phyloP scores from a whole-genome alignment of 306 rosid genomes.

The Hippophae gyantsensis region DNA sequence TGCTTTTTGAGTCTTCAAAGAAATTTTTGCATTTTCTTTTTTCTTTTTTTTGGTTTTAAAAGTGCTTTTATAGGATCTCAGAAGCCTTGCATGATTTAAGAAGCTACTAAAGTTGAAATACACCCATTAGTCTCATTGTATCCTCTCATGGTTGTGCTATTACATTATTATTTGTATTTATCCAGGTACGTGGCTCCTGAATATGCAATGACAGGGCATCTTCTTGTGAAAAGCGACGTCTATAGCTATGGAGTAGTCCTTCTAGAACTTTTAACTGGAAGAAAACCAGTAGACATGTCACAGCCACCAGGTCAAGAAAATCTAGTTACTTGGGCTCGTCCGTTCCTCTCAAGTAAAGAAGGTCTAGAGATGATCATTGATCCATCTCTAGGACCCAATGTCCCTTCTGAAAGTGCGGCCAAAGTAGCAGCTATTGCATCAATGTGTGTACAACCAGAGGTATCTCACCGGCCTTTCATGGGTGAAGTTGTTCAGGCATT shows the following conservation, averaged over 20 bases:
- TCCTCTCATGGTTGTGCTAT: neutral
- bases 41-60: no score
- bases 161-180: slow-evolving; percentile 14
- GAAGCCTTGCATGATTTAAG: no score
- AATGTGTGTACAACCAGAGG: slow-evolving; percentile 86
- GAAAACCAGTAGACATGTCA: slow-evolving; percentile 87
- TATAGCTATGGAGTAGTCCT: slow-evolving; percentile 93
- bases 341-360: slow-evolving; percentile 58
- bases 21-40: no score
- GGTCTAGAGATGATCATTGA: slow-evolving; percentile 52
- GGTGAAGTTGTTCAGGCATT: slow-evolving; percentile 93
- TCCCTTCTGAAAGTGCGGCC: slow-evolving; percentile 50
- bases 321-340: slow-evolving; percentile 78
- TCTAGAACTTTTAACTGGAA: slow-evolving; percentile 72
- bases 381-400: slow-evolving; percentile 37
- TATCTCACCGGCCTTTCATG: slow-evolving; percentile 84
- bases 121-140: neutral
- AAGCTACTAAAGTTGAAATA: neutral
- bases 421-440: slow-evolving; percentile 94
- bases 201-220: slow-evolving; percentile 92
- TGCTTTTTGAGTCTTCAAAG: no score
- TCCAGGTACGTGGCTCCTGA: slow-evolving; percentile 86
- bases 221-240: slow-evolving; percentile 87
- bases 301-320: slow-evolving; percentile 86
- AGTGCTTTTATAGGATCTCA: no score